These are phyloP conservation scores for Hirschioporus abietinus DNA, from an alignment of 768 basidiomycete species.

Conservation along the genomic window DNA sequence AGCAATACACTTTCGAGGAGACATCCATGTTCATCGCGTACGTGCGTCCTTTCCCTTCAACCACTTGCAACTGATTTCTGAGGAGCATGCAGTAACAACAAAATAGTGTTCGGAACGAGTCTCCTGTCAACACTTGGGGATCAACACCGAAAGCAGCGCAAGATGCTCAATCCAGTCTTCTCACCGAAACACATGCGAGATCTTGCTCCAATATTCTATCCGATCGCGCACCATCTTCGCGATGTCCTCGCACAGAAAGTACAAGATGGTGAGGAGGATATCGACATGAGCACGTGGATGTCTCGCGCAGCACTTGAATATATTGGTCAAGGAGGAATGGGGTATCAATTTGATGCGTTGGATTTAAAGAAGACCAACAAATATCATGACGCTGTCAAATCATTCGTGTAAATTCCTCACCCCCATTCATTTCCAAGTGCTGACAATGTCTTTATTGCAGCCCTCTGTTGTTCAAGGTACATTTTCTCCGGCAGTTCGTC, in stretches of 20 bases:
- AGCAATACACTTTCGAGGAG: conserved; percentile 14
- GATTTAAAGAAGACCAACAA: conserved; percentile 20
- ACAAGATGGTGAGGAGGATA: background rate
- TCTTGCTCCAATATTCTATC: conserved; percentile 20
- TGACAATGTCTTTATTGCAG: too few relatives aligned
- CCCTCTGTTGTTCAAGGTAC: too few relatives aligned
- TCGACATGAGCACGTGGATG: conserved; percentile 17
- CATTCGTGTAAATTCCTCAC: conserved; percentile 23
- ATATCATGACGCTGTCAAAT: conserved; percentile 25
- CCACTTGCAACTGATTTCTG: background rate
- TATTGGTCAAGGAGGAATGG: conserved; percentile 36
- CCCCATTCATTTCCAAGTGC: too few relatives aligned
- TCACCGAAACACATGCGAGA: conserved; percentile 19
- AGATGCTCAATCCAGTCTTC: conserved; percentile 24
- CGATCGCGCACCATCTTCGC: conserved; percentile 25
- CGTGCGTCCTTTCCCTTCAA: background rate
- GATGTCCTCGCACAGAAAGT: conserved; percentile 4
- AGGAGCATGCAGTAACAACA: conserved; percentile 1
- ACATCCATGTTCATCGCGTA: conserved; percentile 9
- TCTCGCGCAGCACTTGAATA: conserved; percentile 28
- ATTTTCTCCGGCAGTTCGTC: too few relatives aligned
- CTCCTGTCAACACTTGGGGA: conserved; percentile 31
- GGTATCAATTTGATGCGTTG: conserved; percentile 28
- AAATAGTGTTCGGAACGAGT: conserved; percentile 32
- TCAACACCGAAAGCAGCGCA: conserved; percentile 22